Evolutionary conservation across 192 early-diverging fungal species (phyloP).

Genomic region (Coemansia sp.): DNA sequence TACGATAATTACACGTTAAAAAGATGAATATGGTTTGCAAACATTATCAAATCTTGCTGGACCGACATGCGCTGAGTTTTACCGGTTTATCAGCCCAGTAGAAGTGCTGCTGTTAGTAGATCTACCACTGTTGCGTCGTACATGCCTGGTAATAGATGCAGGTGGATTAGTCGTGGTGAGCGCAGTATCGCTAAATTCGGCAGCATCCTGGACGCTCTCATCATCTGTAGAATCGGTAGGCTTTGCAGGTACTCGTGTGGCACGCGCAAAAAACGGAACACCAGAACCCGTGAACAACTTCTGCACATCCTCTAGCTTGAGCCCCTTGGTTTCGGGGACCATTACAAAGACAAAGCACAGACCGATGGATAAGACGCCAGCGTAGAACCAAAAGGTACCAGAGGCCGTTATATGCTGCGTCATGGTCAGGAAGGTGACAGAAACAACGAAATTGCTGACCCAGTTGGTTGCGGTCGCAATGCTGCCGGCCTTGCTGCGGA

Average conservation of each 20-base stretch:
- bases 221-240: not conserved
- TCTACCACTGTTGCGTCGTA: not conserved
- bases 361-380: constrained; percentile 38
- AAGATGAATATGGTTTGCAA: no score
- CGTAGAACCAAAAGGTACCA: constrained; percentile 55
- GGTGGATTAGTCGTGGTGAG: not conserved
- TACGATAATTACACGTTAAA: no score
- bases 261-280: constrained; percentile 18
- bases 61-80: no score
- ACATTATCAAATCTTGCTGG: no score
- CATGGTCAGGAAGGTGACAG: constrained; percentile 53
- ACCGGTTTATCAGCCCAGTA: not conserved
- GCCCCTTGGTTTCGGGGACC: constrained; percentile 54
- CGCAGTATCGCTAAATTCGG: constrained; percentile 4
- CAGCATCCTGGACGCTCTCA: not conserved
- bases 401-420: constrained; percentile 52
- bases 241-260: not conserved
- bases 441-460: constrained; percentile 49
- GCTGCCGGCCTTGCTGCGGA: constrained; percentile 53
- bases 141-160: not conserved
- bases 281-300: constrained; percentile 28
- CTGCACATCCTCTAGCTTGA: constrained; percentile 53
- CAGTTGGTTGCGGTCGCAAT: constrained; percentile 53
- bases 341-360: constrained; percentile 36
- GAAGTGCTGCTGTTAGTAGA: not conserved